A percentile compares a stretch with the other conserved stretches of the same genome.
phyloP scores from a whole-genome alignment of 2,329 filamentous ascomycete genomes.

The Diplodia seriata region DNA sequence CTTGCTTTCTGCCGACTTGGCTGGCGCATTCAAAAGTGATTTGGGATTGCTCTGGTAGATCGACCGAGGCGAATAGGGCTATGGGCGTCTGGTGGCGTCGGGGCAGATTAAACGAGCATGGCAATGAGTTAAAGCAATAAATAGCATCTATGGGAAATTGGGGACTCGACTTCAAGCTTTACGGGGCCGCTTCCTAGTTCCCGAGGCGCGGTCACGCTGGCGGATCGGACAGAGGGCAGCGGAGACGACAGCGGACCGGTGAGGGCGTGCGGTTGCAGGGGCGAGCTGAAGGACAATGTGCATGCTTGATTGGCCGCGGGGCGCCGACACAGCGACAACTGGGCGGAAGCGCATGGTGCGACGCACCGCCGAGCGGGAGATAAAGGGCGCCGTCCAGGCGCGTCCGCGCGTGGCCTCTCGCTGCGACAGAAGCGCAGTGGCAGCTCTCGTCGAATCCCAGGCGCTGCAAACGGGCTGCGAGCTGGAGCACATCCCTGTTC shows the following conservation, averaged over 20 bases:
- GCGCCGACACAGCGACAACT: slow-evolving; percentile 1
- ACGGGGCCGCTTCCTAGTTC: slow-evolving; percentile 10
- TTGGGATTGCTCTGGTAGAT: slow-evolving; percentile 14
- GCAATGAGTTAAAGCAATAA: slow-evolving; percentile 9
- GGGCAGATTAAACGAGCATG: slow-evolving; percentile 15
- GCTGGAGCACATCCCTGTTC: slow-evolving; percentile 21
- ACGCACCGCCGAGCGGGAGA: slow-evolving; percentile 5
- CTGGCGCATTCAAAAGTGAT: slow-evolving; percentile 14
- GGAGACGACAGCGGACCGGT: slow-evolving; percentile 3
- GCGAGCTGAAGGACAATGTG: slow-evolving; percentile 18
- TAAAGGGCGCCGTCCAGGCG: slow-evolving; percentile 16
- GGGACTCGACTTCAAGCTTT: slow-evolving; percentile 15
- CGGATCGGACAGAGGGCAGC: not conserved
- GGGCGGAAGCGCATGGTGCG: slow-evolving; percentile 13
- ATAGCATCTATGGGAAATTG: slow-evolving; percentile 15
- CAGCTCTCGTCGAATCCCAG: not conserved
- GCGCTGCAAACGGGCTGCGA: slow-evolving; percentile 11
- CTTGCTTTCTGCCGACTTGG: slow-evolving; percentile 16
- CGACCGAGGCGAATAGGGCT: slow-evolving; percentile 18
- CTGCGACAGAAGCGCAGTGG: slow-evolving; percentile 1
- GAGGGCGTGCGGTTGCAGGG: not conserved
- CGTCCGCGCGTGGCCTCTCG: slow-evolving; percentile 1
- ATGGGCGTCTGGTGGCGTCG: slow-evolving; percentile 4
- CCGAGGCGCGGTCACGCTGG: not conserved
- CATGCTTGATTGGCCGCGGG: slow-evolving; percentile 25